Evolutionary conservation across 257 asterid genomes (phyloP).

Genomic region (Capsicum rhomboideum): DNA sequence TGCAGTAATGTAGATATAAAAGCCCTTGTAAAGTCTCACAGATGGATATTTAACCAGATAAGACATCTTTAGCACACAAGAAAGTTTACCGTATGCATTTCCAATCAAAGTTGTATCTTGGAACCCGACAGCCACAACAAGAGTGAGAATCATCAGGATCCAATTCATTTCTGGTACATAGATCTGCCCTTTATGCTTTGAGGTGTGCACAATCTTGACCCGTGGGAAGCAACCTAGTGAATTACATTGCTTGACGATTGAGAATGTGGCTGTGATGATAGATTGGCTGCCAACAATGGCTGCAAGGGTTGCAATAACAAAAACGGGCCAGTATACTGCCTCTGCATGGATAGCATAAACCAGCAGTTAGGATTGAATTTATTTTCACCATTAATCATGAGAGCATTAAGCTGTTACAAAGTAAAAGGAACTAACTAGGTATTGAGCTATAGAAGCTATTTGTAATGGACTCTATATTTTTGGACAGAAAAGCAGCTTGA

Average conservation of each 20-base stretch:
- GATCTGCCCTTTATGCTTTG: constrained; percentile 55
- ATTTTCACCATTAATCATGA: background rate
- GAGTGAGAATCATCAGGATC: constrained; percentile 58
- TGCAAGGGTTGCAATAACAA: constrained; percentile 51
- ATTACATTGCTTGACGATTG: constrained; percentile 54
- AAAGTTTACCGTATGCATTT: constrained; percentile 48
- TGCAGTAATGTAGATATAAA: background rate
- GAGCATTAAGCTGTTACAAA: background rate
- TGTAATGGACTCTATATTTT: constrained; percentile 42
- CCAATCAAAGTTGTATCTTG: constrained; percentile 48
- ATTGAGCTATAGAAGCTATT: constrained; percentile 69
- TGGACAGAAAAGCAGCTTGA: constrained; percentile 91
- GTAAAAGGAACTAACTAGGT: constrained; percentile 52
- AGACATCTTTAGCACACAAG: background rate
- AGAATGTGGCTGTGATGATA: constrained; percentile 59
- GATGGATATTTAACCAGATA: background rate
- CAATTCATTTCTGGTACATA: constrained; percentile 67
- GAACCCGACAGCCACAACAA: constrained; percentile 47
- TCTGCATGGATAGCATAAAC: constrained; percentile 19
- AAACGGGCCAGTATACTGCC: constrained; percentile 45
- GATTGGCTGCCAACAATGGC: constrained; percentile 58
- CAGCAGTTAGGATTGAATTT: background rate
- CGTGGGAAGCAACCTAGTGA: constrained; percentile 63
- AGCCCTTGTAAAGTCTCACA: background rate
- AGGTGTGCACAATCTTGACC: constrained; percentile 53